Evolutionary conservation across 345 rosid species (phyloP).

Genomic region (Lepidium sativum): DNA sequence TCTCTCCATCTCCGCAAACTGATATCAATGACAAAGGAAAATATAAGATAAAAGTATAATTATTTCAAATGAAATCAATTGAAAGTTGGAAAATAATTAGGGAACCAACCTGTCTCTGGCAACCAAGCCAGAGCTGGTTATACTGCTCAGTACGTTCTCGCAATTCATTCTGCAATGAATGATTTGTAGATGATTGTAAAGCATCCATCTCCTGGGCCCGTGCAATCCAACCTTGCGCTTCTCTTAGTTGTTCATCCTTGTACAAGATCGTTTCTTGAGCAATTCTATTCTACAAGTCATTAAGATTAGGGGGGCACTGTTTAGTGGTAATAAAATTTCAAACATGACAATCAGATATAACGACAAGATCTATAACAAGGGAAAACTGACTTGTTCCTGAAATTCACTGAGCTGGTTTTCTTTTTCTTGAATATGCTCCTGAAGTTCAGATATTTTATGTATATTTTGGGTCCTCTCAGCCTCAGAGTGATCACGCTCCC

Average conservation of each 20-base stretch:
- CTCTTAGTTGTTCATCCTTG: constrained; percentile 86
- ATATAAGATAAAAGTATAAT: constrained; percentile 5
- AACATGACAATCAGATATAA: neutral
- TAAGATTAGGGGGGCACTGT: constrained; percentile 2
- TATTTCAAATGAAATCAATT: neutral
- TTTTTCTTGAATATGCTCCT: constrained; percentile 86
- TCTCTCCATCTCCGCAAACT: constrained; percentile 93
- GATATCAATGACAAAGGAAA: constrained; percentile 22
- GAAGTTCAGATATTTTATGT: constrained; percentile 75
- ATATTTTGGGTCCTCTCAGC: constrained; percentile 84
- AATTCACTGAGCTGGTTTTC: constrained; percentile 73
- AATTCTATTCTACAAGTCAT: constrained; percentile 65
- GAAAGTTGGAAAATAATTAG: constrained; percentile 3
- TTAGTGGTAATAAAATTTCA: neutral
- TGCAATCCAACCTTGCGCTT: constrained; percentile 69
- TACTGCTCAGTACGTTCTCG: constrained; percentile 80
- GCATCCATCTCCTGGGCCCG: constrained; percentile 89
- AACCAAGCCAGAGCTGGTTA: constrained; percentile 86
- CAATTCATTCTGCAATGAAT: constrained; percentile 70
- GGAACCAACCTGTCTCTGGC: constrained; percentile 85
- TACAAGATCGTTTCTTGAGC: constrained; percentile 74
- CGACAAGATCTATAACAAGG: neutral
- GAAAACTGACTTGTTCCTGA: constrained; percentile 77
- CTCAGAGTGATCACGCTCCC: constrained; percentile 96
- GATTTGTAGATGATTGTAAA: constrained; percentile 64